Percentiles rank a stretch among this genome's conserved stretches.
These are phyloP conservation scores for Lactarius sp. DNA, from an alignment of 768 basidiomycete genomes.

Conservation along the genomic window DNA sequence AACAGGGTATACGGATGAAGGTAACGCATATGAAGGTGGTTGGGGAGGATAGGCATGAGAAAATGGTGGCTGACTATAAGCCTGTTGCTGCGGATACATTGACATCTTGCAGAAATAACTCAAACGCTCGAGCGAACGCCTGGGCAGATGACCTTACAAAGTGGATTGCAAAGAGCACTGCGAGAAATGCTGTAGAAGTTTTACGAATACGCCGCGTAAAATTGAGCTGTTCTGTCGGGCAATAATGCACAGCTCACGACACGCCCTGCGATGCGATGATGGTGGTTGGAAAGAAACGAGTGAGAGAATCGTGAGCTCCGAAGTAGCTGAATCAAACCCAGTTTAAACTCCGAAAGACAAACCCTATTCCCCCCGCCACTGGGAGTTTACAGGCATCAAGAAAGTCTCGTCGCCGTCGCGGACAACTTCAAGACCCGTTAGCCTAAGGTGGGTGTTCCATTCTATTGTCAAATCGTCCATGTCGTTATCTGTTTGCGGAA, in stretches of 20 bases:
- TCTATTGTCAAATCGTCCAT: constrained; percentile 1
- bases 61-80: constrained; percentile 46
- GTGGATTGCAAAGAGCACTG: constrained; percentile 14
- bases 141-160: constrained; percentile 22
- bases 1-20: constrained; percentile 42
- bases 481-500: background rate
- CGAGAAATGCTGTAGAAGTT: constrained; percentile 8
- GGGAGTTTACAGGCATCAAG: constrained; percentile 13
- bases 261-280: constrained; percentile 22
- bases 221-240: constrained; percentile 20
- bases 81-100: constrained; percentile 49
- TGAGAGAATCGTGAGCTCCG: background rate
- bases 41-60: constrained; percentile 31
- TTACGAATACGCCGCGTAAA: constrained; percentile 22
- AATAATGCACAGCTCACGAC: constrained; percentile 25
- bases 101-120: constrained; percentile 42
- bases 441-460: constrained; percentile 32
- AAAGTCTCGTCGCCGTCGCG: constrained; percentile 27
- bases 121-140: constrained; percentile 18
- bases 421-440: constrained; percentile 33
- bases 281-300: constrained; percentile 27
- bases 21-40: constrained; percentile 47
- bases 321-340: constrained; percentile 7
- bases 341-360: constrained; percentile 21
- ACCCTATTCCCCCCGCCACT: constrained; percentile 28